These are phyloP conservation scores for Apiotrichum sp. DNA, from an alignment of 1,284 basidiomycete species.

Conservation along the genomic window DNA sequence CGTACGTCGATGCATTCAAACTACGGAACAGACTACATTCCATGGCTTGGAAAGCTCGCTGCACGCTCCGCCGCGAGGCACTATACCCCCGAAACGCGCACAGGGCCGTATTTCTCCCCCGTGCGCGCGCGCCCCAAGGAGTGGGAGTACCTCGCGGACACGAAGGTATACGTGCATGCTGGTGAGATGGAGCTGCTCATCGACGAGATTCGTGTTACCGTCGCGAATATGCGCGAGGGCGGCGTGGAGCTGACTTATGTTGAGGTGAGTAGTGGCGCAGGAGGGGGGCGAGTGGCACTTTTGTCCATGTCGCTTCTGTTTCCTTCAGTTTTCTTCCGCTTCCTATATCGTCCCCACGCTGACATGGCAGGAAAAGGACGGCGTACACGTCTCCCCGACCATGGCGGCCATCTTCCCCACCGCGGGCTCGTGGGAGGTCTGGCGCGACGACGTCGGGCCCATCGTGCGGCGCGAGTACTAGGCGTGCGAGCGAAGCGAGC, in stretches of 20 bases:
- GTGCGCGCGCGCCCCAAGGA: background rate
- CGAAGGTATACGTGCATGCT: slow-evolving; percentile 9
- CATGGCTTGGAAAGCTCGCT: background rate
- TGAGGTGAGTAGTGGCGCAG: slow-evolving; percentile 5
- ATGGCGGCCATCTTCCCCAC: background rate
- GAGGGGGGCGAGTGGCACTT: background rate
- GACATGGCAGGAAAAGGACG: background rate
- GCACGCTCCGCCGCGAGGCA: slow-evolving; percentile 1
- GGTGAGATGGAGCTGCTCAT: slow-evolving; percentile 10
- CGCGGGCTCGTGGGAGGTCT: background rate
- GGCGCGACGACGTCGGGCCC: background rate
- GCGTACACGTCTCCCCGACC: background rate
- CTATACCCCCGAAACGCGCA: slow-evolving; percentile 1
- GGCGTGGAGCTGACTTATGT: slow-evolving; percentile 6
- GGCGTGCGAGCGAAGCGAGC: too few relatives aligned
- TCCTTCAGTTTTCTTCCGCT: background rate
- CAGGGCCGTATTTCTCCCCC: slow-evolving; percentile 8
- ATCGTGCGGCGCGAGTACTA: background rate
- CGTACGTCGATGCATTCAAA: slow-evolving; percentile 1
- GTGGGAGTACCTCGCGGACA: slow-evolving; percentile 2
- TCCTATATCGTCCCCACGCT: too few relatives aligned
- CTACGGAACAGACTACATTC: slow-evolving; percentile 9
- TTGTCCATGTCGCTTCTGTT: too few relatives aligned
- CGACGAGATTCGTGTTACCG: slow-evolving; percentile 10
- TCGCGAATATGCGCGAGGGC: slow-evolving; percentile 4